These are phyloP conservation scores for Yarrowia galli DNA, from an alignment of 1,139 yeast genomes.

Conservation along the genomic window DNA sequence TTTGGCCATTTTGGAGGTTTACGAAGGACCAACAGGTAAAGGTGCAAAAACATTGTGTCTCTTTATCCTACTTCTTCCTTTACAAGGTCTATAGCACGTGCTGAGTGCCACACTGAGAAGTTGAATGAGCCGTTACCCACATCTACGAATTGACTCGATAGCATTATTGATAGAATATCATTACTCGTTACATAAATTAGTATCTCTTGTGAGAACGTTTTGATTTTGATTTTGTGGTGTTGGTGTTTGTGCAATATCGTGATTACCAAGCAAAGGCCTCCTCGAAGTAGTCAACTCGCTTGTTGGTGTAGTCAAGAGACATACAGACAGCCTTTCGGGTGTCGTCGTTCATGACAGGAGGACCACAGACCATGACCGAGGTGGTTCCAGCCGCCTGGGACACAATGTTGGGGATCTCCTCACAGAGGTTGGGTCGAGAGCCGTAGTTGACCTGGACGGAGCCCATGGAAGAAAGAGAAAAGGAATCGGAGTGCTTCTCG, in stretches of 20 bases:
- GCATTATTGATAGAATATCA: neutral
- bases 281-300: slow-evolving; percentile 51
- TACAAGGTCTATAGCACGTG: too few species aligned
- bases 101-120: too few species aligned
- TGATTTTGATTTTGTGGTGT: slow-evolving; percentile 1
- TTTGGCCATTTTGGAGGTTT: too few species aligned
- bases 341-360: slow-evolving; percentile 53
- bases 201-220: slow-evolving; percentile 10
- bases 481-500: slow-evolving; percentile 22
- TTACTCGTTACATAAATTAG: slow-evolving; percentile 33
- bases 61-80: too few species aligned
- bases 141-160: neutral
- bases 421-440: slow-evolving; percentile 24
- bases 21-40: too few species aligned
- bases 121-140: too few species aligned
- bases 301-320: slow-evolving; percentile 39
- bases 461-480: slow-evolving; percentile 40
- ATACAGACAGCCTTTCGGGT: slow-evolving; percentile 51
- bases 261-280: slow-evolving; percentile 52
- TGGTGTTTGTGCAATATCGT: neutral
- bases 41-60: too few species aligned
- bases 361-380: slow-evolving; percentile 57
- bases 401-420: slow-evolving; percentile 44
- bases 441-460: slow-evolving; percentile 21
- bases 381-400: slow-evolving; percentile 49